These are phyloP conservation scores for Candida broadrunensis DNA, from an alignment of 805 yeast species.

Conservation along the genomic window DNA sequence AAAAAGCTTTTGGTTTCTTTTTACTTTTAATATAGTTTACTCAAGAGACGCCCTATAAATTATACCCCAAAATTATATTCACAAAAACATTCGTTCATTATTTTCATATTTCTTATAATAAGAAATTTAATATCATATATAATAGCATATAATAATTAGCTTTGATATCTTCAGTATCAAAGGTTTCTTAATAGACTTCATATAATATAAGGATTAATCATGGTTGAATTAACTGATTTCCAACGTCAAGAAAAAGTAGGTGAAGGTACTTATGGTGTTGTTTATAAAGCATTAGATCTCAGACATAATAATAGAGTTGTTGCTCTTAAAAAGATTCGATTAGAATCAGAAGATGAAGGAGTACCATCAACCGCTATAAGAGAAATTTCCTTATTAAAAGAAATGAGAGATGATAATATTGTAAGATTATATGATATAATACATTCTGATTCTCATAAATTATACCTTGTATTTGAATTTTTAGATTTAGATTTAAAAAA, in stretches of 20 bases:
- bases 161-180: too few species aligned
- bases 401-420: conserved; percentile 88
- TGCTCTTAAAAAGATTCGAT: conserved; percentile 89
- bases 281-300: conserved; percentile 89
- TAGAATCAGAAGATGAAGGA: conserved; percentile 97
- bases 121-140: too few species aligned
- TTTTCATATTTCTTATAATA: too few species aligned
- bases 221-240: conserved; percentile 89
- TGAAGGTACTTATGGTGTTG: conserved; percentile 98
- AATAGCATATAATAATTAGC: too few species aligned
- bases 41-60: too few species aligned
- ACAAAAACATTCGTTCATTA: too few species aligned
- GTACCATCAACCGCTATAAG: conserved; percentile 98
- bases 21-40: too few species aligned
- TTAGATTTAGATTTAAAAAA: conserved; percentile 92
- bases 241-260: conserved; percentile 96
- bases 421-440: conserved; percentile 91
- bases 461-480: conserved; percentile 90
- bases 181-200: too few species aligned
- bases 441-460: conserved; percentile 89
- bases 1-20: too few species aligned
- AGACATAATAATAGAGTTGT: conserved; percentile 90
- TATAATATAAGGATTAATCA: too few species aligned
- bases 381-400: conserved; percentile 91
- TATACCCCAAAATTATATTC: too few species aligned